phyloP scores from a whole-genome alignment of 2,329 filamentous ascomycete genomes.

The Lachnellula suecica region DNA sequence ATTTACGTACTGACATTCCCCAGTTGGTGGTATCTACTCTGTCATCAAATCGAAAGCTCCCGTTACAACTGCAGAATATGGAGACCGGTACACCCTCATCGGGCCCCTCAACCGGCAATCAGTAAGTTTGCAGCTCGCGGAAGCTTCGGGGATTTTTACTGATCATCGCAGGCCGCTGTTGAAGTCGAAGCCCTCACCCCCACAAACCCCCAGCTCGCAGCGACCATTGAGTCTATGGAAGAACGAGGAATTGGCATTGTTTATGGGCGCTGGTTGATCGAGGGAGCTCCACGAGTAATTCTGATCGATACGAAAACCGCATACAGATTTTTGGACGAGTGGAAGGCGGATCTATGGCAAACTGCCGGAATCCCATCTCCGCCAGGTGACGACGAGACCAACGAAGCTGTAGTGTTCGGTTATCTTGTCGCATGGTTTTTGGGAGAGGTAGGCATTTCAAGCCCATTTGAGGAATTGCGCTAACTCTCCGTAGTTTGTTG shows the following conservation, averaged over 20 bases:
- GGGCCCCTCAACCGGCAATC: slow-evolving; percentile 91
- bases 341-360: slow-evolving; percentile 96
- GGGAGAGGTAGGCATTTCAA: slow-evolving; percentile 69
- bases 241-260: slow-evolving; percentile 86
- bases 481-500: slow-evolving; percentile 68
- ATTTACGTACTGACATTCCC: slow-evolving; percentile 9
- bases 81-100: slow-evolving; percentile 92
- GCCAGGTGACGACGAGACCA: slow-evolving; percentile 88
- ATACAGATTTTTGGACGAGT: slow-evolving; percentile 89
- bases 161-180: slow-evolving; percentile 72
- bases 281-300: slow-evolving; percentile 89
- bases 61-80: slow-evolving; percentile 97
- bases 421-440: slow-evolving; percentile 98
- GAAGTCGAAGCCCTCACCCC: slow-evolving; percentile 94
- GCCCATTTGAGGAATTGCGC: neutral
- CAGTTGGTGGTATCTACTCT: slow-evolving; percentile 97
- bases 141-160: slow-evolving; percentile 17
- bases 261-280: slow-evolving; percentile 96
- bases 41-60: slow-evolving; percentile 99
- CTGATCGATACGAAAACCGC: slow-evolving; percentile 94
- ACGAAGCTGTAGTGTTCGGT: slow-evolving; percentile 95
- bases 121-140: slow-evolving; percentile 50
- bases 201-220: slow-evolving; percentile 72
- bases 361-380: slow-evolving; percentile 91
- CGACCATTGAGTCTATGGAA: slow-evolving; percentile 89